Conservation (phyloP, 2,329 filamentous ascomycete genomes). For the Elsinoe batatas region DNA sequence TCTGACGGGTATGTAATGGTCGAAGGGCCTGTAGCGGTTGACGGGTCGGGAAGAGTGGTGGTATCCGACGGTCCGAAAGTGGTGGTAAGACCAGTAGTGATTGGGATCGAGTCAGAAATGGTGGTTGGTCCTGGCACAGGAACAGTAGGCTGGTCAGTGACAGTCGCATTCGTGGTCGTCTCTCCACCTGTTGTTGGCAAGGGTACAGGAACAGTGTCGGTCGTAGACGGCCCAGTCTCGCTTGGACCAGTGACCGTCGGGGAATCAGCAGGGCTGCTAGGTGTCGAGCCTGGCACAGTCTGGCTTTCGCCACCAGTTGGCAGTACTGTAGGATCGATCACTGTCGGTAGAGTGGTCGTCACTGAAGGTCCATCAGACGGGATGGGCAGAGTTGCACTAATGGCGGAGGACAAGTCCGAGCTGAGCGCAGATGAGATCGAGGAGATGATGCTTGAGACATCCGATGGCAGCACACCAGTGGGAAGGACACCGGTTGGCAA, state of each 20-base stretch:
- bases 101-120: conserved; percentile 2
- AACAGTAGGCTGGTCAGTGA: conserved; percentile 9
- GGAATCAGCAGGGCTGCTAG: conserved; percentile 6
- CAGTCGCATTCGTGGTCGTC: conserved; percentile 9
- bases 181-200: neutral
- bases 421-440: neutral
- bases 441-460: conserved; percentile 3
- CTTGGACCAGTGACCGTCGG: neutral
- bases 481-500: neutral
- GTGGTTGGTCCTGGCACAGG: conserved; percentile 14
- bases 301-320: neutral
- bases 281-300: neutral
- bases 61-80: conserved; percentile 1
- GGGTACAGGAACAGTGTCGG: conserved; percentile 1
- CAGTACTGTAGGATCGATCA: neutral
- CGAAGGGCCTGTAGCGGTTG: conserved; percentile 8
- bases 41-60: neutral
- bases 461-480: neutral
- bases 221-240: neutral
- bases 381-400: neutral
- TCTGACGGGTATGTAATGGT: conserved; percentile 13
- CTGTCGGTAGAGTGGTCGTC: neutral
- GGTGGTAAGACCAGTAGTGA: conserved; percentile 9
- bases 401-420: neutral
- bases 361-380: neutral